Percentiles rank a stretch among this genome's conserved stretches.
These are phyloP conservation scores for Echeveria elegans DNA, from an alignment of 164 flowering plant genomes.

Conservation along the genomic window DNA sequence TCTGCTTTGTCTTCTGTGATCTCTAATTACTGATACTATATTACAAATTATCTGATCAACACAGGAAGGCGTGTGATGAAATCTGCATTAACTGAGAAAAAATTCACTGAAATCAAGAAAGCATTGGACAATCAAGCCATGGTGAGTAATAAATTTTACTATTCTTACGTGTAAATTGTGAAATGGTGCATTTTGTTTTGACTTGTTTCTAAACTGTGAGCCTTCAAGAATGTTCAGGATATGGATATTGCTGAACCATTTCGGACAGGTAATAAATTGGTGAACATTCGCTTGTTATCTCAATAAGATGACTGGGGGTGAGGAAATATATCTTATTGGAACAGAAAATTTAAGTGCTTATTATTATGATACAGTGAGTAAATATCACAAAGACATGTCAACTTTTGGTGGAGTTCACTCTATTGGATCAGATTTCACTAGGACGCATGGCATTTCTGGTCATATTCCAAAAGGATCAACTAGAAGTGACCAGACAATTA, in stretches of 20 bases:
- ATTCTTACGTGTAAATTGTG: background rate
- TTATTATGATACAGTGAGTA: constrained; percentile 16
- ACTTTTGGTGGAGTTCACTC: constrained; percentile 78
- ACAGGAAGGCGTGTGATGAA: too few relatives aligned
- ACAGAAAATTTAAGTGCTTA: too few relatives aligned
- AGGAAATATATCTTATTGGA: too few relatives aligned
- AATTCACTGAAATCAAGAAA: too few relatives aligned
- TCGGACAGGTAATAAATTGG: constrained; percentile 16
- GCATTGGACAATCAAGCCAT: too few relatives aligned
- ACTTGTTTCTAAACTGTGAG: too few relatives aligned
- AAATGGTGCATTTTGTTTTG: background rate
- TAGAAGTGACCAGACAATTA: constrained; percentile 40
- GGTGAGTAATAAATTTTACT: background rate
- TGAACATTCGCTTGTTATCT: constrained; percentile 20
- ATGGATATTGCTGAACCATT: constrained; percentile 24
- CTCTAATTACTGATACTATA: too few relatives aligned
- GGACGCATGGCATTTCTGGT: constrained; percentile 42
- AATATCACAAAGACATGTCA: constrained; percentile 38
- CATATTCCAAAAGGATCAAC: constrained; percentile 30
- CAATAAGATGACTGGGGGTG: background rate
- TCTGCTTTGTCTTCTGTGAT: too few relatives aligned
- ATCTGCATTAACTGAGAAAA: too few relatives aligned
- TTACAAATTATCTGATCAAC: too few relatives aligned
- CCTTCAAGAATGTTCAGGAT: constrained; percentile 27
- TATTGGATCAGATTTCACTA: constrained; percentile 84